phyloP scores from a whole-genome alignment of 345 rosid species.

The Aethionema arabicum region DNA sequence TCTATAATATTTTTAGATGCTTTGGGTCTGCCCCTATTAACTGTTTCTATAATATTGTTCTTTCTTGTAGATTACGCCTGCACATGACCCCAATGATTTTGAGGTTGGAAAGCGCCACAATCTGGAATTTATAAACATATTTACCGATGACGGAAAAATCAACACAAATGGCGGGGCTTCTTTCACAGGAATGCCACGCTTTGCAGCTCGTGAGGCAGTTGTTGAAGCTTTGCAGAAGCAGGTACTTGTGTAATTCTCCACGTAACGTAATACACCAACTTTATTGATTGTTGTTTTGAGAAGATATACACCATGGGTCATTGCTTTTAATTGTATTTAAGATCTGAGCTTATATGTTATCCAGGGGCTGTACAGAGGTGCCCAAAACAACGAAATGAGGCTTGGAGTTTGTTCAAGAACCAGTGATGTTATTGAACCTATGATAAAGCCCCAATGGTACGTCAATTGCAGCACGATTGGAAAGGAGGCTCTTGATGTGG shows the following conservation, averaged over 20 bases:
- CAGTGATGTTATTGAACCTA: constrained; percentile 79
- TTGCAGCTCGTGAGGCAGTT: constrained; percentile 82
- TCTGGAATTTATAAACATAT: constrained; percentile 76
- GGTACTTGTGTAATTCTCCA: constrained; percentile 40
- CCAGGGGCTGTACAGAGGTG: constrained; percentile 79
- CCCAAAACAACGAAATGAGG: constrained; percentile 82
- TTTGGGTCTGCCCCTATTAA: constrained; percentile 10
- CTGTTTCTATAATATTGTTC: constrained; percentile 7
- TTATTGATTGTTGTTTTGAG: constrained; percentile 20
- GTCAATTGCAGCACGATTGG: constrained; percentile 71
- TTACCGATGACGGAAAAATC: constrained; percentile 91
- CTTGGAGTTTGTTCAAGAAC: constrained; percentile 86
- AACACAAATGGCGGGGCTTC: constrained; percentile 76
- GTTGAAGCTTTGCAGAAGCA: constrained; percentile 63
- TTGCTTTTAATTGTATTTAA: constrained; percentile 21
- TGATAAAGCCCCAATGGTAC: constrained; percentile 96
- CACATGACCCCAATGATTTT: constrained; percentile 95
- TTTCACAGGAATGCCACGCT: constrained; percentile 86
- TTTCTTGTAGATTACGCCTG: constrained; percentile 84
- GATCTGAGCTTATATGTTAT: constrained; percentile 11
- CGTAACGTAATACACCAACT: neutral
- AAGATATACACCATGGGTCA: constrained; percentile 17
- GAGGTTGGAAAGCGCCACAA: constrained; percentile 87
- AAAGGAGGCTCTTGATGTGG: constrained; percentile 79
- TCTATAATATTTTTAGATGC: constrained; percentile 20